Evolutionary conservation across 208 protist species (phyloP), one percentile per base, ranked within the genome.

Genomic region (Leishmania mexicana): DNA sequence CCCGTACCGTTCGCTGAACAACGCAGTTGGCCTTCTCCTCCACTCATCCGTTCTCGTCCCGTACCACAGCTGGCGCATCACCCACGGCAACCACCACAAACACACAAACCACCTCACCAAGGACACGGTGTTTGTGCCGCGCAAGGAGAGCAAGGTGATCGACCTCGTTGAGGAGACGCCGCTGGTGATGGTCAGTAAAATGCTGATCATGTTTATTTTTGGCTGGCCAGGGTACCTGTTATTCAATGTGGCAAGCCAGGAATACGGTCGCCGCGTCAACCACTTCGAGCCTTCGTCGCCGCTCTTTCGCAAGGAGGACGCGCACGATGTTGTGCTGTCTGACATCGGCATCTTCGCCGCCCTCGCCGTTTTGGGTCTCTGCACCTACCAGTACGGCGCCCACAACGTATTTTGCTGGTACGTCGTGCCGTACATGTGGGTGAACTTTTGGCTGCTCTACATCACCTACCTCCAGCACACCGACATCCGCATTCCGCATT

Each of bases 401-500:
- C 49, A 85, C 70, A 93, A 80, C 72, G 84, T 96, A 31, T 62
- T 90, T 21, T 93, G 85, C 85, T 97, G 90, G 91, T 98, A 98
- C 90, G 68, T 84, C 17, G 87, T 86, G 31, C 90, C 96, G 42
- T 97, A 97, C 83, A 79, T 98, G 57, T 94, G 97, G 86, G 88
- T 92, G 74, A 99, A 99, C 91, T 90, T 91, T 74, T 99, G 92
- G 93, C 93, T 99, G 7, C 82, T 98, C 40, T 91, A 87, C 83
- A 98, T 98, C 87, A 99, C 98, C 62, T 98, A 92, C 85, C 83
- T 99, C 76, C 98, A 99, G 90, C 98, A 99, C 87, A 94, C 96
- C 15, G 96, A 99, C 87, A 45, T 93, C 24, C 85, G 87, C 67
- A 83, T 99, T 40, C 96, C 98, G 0, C 98, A 99, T 84, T 99